phyloP scores from a whole-genome alignment of 2,329 filamentous ascomycete species.

The Exophiala bonariae region DNA sequence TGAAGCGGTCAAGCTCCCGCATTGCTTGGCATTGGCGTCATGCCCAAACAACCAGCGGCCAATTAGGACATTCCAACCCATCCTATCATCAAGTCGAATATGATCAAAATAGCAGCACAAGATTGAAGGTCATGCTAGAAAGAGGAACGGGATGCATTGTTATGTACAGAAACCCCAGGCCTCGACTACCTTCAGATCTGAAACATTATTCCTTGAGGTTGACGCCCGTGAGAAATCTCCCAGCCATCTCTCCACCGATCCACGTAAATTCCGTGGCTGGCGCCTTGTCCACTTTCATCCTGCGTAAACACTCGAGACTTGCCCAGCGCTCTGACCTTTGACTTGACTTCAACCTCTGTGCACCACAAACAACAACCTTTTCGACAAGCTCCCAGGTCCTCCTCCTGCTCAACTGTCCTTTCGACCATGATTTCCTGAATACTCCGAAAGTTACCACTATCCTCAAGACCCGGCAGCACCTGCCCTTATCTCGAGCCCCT shows the following conservation, averaged over 20 bases:
- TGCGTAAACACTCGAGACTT: constrained; percentile 15
- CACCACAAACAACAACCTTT: constrained; percentile 7
- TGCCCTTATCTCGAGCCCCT: background rate
- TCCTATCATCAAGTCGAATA: background rate
- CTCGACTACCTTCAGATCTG: background rate
- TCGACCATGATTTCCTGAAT: no score
- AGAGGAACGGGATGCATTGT: background rate
- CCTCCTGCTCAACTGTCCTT: no score
- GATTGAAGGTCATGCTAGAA: background rate
- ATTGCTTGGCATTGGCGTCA: background rate
- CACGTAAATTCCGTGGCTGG: constrained; percentile 25
- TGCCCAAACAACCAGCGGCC: background rate
- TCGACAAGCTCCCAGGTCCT: background rate
- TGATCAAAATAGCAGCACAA: background rate
- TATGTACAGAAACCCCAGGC: background rate
- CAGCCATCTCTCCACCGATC: constrained; percentile 15
- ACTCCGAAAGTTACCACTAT: constrained; percentile 4
- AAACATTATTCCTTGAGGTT: background rate
- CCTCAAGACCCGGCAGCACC: constrained; percentile 3
- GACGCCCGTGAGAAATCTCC: constrained; percentile 2
- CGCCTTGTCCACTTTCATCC: constrained; percentile 20
- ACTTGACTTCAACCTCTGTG: constrained; percentile 2
- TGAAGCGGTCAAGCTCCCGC: no score
- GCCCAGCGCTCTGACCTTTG: constrained; percentile 3
- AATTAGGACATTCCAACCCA: background rate